A percentile compares a stretch with the other conserved stretches of the same genome.
Evolutionary conservation across 2,329 filamentous ascomycete species (phyloP).

Genomic region (Cadophora malorum): DNA sequence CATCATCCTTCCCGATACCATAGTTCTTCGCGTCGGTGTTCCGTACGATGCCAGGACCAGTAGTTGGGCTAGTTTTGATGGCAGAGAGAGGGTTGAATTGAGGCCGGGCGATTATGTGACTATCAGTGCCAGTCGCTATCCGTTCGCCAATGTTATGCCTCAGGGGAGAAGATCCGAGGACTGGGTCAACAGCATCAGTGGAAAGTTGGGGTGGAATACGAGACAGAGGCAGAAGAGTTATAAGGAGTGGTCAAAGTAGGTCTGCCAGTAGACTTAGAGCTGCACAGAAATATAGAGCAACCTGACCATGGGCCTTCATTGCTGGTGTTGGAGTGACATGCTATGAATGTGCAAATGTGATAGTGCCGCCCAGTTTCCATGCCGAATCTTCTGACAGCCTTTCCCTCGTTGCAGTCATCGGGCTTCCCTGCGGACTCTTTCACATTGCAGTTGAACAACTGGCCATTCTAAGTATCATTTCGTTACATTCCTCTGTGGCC

Average conservation of each 20-base stretch:
- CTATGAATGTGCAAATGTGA: neutral
- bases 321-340: too few species aligned
- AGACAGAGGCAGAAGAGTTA: constrained; percentile 76
- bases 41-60: constrained; percentile 89
- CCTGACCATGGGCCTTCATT: too few species aligned
- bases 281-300: neutral
- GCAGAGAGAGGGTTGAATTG: constrained; percentile 84
- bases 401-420: neutral
- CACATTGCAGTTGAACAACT: neutral
- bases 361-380: neutral
- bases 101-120: constrained; percentile 83
- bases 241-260: constrained; percentile 46
- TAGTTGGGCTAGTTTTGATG: constrained; percentile 98
- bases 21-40: constrained; percentile 91
- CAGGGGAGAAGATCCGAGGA: constrained; percentile 74
- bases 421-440: neutral
- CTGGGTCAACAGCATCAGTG: constrained; percentile 82
- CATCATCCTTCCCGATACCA: constrained; percentile 96
- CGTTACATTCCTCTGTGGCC: neutral
- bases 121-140: constrained; percentile 79
- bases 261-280: neutral
- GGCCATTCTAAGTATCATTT: neutral
- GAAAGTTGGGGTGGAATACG: constrained; percentile 83
- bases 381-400: too few species aligned
- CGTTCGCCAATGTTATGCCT: constrained; percentile 78